Conservation (phyloP, 306 rosid species). For the Castanea mollissima region DNA sequence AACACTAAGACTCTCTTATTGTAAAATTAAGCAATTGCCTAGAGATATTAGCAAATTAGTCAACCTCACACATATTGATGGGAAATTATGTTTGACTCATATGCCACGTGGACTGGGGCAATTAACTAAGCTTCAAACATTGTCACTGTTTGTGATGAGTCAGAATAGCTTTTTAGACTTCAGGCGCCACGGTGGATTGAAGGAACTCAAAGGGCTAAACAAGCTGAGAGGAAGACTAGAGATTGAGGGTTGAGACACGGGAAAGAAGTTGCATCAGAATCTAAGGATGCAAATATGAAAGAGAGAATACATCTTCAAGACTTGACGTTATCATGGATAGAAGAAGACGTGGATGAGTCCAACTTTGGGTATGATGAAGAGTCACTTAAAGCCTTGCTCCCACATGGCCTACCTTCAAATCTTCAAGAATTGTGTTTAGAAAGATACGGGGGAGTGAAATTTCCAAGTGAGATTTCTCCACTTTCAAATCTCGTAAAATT, state of each 20-base stretch:
- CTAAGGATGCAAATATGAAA: not conserved
- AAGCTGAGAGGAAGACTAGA: not conserved
- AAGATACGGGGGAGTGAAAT: too few species aligned
- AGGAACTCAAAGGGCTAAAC: not conserved
- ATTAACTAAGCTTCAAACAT: not conserved
- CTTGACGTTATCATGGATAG: not conserved
- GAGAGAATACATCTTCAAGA: not conserved
- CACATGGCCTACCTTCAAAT: too few species aligned
- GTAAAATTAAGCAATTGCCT: too few species aligned
- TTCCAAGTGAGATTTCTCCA: too few species aligned
- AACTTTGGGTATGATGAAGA: too few species aligned
- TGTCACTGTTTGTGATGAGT: too few species aligned
- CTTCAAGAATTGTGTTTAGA: too few species aligned
- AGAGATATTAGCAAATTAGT: too few species aligned
- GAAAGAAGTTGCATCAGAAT: not conserved
- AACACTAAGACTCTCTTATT: not conserved
- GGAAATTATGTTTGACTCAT: not conserved
- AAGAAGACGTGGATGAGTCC: too few species aligned
- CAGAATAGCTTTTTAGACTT: not conserved
- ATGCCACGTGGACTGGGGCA: not conserved
- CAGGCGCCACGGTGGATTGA: not conserved
- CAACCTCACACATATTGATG: not conserved
- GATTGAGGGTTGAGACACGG: not conserved
- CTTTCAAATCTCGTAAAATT: too few species aligned
- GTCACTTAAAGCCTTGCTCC: too few species aligned